phyloP scores from a whole-genome alignment of 1,139 yeast genomes.

The Meyerozyma smithsonii region DNA sequence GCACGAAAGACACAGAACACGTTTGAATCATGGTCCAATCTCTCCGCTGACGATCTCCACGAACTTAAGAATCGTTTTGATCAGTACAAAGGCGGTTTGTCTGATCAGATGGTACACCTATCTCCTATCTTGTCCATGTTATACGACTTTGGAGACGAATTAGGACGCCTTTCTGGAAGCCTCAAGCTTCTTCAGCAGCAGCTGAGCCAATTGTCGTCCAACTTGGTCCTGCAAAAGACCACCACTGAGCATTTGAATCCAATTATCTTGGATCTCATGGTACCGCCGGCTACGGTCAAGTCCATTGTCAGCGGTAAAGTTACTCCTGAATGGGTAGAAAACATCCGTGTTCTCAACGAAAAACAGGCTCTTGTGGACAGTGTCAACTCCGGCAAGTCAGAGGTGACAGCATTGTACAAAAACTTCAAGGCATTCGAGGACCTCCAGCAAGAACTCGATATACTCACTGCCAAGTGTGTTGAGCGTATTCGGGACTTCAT shows the following conservation, averaged over 20 bases:
- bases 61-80: not conserved
- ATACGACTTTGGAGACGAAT: slow-evolving; percentile 49
- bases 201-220: slow-evolving; percentile 28
- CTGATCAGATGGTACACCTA: slow-evolving; percentile 9
- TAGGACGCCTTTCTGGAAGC: slow-evolving; percentile 55
- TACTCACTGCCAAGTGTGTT: slow-evolving; percentile 48
- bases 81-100: not conserved
- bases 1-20: not conserved
- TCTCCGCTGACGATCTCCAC: not conserved
- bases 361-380: slow-evolving; percentile 45
- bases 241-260: slow-evolving; percentile 64
- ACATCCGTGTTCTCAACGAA: slow-evolving; percentile 51
- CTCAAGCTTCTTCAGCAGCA: slow-evolving; percentile 56
- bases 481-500: slow-evolving; percentile 75
- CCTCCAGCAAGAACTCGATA: slow-evolving; percentile 33
- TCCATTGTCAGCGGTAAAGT: slow-evolving; percentile 47
- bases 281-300: slow-evolving; percentile 64
- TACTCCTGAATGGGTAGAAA: slow-evolving; percentile 52
- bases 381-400: slow-evolving; percentile 12
- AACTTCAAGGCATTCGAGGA: slow-evolving; percentile 33
- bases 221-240: slow-evolving; percentile 46
- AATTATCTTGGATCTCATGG: slow-evolving; percentile 62
- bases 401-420: slow-evolving; percentile 14
- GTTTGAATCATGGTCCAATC: not conserved
- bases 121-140: slow-evolving; percentile 39